Evolutionary conservation across 345 rosid genomes (phyloP), one percentile per base, ranked within the genome.

Genomic region (Raphanus raphanistrum): DNA sequence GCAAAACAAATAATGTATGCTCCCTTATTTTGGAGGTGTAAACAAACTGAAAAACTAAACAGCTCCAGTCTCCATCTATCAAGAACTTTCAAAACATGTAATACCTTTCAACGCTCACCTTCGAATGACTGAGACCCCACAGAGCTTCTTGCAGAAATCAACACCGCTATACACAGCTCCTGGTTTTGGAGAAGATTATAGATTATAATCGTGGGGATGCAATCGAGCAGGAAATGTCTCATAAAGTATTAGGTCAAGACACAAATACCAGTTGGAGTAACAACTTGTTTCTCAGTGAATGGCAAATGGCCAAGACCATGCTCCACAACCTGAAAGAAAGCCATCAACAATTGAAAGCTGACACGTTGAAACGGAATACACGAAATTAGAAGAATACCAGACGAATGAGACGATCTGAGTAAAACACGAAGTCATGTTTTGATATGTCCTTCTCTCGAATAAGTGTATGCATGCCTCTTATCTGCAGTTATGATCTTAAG

Each of bases 391-490:
- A 76, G 82, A 57, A 17, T 90, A 96, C 98, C 98, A 93, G 82
- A 50, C 98, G 92, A 83, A 90, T 93, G 73, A 96, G 95, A 28
- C 99, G 89, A 80, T 96, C 99, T 4, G 99, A 96, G 78, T 96
- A 96, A 84, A 96, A 96, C 54, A 93, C 93, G 74, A 96, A 96
- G 83, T 93, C 99, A 79, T 93, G 99, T 88, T 93, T 96, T 25
- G 99, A 90, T 84, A 93, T 93, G 61, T 89, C 97, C 70, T 79
- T 84, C 83, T 96, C 98, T 68, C 99, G 92, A 76, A 96, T 96
- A 83, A 96, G 86, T 76, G 99, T 96, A 79, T 96, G 99, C 99
- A 96, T 93, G 61, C 98, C 99, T 88, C 97, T 84, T 76, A 96
- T 96, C 98, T 96, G 90, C 73, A 70, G 52, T 77, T 63, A 83